These are phyloP conservation scores for Sicyos baderoa DNA, from an alignment of 306 rosid genomes.

Conservation along the genomic window DNA sequence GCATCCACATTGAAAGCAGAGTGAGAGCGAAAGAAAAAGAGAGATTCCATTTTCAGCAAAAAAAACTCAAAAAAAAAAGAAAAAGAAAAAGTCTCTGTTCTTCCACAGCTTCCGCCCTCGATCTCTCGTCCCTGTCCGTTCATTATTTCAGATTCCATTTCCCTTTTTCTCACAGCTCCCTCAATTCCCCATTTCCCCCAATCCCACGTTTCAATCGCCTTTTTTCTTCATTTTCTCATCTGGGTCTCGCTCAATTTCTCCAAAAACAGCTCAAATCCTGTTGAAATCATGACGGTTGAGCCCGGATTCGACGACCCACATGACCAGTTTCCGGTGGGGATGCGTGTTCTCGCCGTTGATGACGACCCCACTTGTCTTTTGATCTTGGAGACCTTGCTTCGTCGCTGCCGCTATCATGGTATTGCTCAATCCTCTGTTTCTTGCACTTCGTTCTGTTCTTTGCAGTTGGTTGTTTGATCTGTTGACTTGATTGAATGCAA, in stretches of 20 bases:
- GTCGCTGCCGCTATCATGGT: conserved; percentile 91
- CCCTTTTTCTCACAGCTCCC: no score
- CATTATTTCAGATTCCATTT: neutral
- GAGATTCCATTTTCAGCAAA: conserved; percentile 5
- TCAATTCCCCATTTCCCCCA: neutral
- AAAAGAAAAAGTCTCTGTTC: no score
- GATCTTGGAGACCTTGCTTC: conserved; percentile 66
- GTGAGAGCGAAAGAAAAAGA: conserved; percentile 3
- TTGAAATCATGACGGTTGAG: conserved; percentile 35
- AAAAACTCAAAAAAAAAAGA: neutral
- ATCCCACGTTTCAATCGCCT: neutral
- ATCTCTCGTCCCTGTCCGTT: neutral
- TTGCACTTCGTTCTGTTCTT: neutral
- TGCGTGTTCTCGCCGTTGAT: conserved; percentile 97
- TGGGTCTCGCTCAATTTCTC: neutral
- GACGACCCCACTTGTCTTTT: conserved; percentile 80
- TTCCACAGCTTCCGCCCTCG: neutral
- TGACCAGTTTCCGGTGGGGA: conserved; percentile 75
- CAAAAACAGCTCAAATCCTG: neutral
- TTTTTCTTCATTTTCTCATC: neutral
- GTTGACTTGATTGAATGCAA: conserved; percentile 1
- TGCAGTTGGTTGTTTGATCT: neutral
- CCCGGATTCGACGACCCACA: conserved; percentile 36
- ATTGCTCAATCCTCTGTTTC: conserved; percentile 18
- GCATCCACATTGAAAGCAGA: conserved; percentile 11